These are phyloP conservation scores for Cystobasidium sp. DNA, from an alignment of 1,284 basidiomycete species.

Conservation along the genomic window DNA sequence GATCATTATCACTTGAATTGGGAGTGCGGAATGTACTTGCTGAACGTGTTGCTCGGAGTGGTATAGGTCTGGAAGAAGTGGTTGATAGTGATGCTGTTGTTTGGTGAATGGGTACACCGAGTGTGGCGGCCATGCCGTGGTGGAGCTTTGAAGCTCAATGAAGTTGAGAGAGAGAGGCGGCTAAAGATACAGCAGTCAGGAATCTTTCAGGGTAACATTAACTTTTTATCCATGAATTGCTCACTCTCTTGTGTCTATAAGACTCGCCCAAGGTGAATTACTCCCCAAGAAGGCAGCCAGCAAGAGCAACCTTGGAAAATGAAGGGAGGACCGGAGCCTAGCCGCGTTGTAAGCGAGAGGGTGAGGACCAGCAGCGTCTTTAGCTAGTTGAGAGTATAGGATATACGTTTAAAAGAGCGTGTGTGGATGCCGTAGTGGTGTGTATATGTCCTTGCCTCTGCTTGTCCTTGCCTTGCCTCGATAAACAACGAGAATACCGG, in stretches of 20 bases:
- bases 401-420: slow-evolving; percentile 5
- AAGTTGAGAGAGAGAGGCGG: too few species aligned
- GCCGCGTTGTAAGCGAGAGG: not conserved
- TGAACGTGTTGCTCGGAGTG: slow-evolving; percentile 30
- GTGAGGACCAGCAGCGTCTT: not conserved
- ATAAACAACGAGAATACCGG: slow-evolving; percentile 3
- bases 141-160: not conserved
- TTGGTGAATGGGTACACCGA: not conserved
- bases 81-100: not conserved
- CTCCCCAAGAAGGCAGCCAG: too few species aligned
- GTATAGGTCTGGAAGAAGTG: not conserved
- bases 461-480: slow-evolving; percentile 1
- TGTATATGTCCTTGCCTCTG: not conserved
- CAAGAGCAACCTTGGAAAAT: too few species aligned
- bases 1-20: slow-evolving; percentile 24
- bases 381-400: not conserved
- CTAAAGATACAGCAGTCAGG: too few species aligned
- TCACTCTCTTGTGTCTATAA: too few species aligned
- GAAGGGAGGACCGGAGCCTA: too few species aligned
- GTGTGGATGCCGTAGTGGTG: slow-evolving; percentile 2
- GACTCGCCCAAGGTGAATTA: too few species aligned
- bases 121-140: not conserved
- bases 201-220: too few species aligned
- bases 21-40: slow-evolving; percentile 28
- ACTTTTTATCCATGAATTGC: too few species aligned